Evolutionary conservation across 176 grass and related monocot genomes (phyloP).

Genomic region (Echinochloa phyllopogon): DNA sequence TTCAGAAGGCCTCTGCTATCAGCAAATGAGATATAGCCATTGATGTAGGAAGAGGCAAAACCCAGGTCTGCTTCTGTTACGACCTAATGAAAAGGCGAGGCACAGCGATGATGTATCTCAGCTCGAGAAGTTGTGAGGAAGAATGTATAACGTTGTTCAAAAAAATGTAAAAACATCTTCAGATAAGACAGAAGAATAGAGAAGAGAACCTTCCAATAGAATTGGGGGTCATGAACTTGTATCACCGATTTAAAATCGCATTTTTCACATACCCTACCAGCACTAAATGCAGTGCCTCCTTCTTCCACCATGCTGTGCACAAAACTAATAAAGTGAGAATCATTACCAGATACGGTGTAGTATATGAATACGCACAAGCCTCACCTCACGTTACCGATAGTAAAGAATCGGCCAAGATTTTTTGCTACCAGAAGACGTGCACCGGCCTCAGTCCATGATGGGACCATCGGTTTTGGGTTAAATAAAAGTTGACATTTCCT

Average conservation of each 20-base stretch:
- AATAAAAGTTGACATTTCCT: constrained; percentile 39
- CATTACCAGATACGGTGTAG: not conserved
- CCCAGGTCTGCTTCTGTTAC: constrained; percentile 74
- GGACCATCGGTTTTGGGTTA: constrained; percentile 77
- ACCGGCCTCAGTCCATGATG: constrained; percentile 63
- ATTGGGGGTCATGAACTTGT: constrained; percentile 64
- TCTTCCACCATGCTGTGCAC: constrained; percentile 64
- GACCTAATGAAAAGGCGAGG: constrained; percentile 37
- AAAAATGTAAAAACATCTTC: not conserved
- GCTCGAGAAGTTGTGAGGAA: not conserved
- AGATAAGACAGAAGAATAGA: not conserved
- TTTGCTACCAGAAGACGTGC: constrained; percentile 68
- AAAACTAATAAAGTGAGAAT: constrained; percentile 6
- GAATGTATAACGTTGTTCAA: not conserved
- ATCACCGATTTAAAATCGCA: constrained; percentile 53
- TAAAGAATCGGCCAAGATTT: constrained; percentile 53
- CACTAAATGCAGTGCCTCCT: constrained; percentile 67
- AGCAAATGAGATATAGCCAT: constrained; percentile 71
- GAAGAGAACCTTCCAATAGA: constrained; percentile 83
- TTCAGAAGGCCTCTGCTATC: constrained; percentile 76
- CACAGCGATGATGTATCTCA: not conserved
- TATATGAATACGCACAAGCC: not conserved
- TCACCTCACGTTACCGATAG: constrained; percentile 73
- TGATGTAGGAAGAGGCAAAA: constrained; percentile 80
- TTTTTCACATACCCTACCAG: constrained; percentile 52